Base-by-base conservation (phyloP, 345 rosid genomes). In the Eucalyptus shirleyi region DNA sequence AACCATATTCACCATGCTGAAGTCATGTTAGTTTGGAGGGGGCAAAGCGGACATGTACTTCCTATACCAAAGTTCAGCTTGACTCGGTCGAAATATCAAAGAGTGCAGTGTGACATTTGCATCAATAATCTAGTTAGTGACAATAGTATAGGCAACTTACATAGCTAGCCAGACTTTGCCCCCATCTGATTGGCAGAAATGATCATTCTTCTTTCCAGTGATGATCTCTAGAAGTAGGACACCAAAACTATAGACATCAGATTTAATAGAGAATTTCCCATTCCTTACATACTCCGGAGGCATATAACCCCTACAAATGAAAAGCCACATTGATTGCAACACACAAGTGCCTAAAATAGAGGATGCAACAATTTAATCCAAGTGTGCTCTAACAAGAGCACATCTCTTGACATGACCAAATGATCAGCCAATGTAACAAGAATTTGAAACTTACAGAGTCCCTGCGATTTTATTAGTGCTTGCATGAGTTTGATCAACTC, bases 201-300 rank as follows among this genome's bases (percentile, higher is more conserved):
- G 15, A 60, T 60, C 67, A 28, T 2, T 60, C 67, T 60, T 60
- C 67, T 60, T 60, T 30, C 67, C 2, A 11, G 2, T 12, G 14
- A 60, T 60, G 67, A 32, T 49, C 89, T 92, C 93, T 6, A 92
- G 88, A 45, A 92, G n/a, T 14, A 86, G 5, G 50, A 89, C 88
- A 7, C 91, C 92, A 7, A 91, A 92, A 47, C 93, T 91, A 67
- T 87, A 94, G 7, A 94, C 91, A 28, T 60, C 67, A 6, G 67
- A 60, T 60, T 60, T 60, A 2, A 60, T 2, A 1, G 67, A 60
- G 67, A 60, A 60, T 60, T 60, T 60, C 67, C 32, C 67, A 60
- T 28, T 28, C 67, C 67, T 60, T 11, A 30, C 67, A 60, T 60
- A 60, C 67, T 60, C 67, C 8, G 32, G 67, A 28, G 67, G 67